A percentile compares a stretch with the other conserved stretches of the same genome.
phyloP scores from a whole-genome alignment of 2,329 filamentous ascomycete genomes.

The Capronia americana region DNA sequence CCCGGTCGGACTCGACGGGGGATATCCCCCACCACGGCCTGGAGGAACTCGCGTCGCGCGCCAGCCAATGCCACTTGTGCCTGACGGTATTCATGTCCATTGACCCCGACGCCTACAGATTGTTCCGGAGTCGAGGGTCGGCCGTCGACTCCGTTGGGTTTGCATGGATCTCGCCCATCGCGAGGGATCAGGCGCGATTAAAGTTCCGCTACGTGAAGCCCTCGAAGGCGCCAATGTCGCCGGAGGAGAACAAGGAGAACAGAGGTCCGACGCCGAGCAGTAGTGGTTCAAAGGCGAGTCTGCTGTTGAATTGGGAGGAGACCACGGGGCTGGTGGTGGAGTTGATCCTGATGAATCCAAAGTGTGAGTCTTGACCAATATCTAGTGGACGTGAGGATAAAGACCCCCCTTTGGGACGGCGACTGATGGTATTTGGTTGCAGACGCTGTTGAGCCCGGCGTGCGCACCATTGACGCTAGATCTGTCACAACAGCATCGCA shows the following conservation, averaged over 20 bases:
- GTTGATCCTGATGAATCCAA: slow-evolving; percentile 40
- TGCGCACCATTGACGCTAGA: slow-evolving; percentile 35
- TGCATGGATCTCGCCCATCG: slow-evolving; percentile 38
- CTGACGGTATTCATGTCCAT: slow-evolving; percentile 40
- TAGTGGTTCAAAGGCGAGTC: slow-evolving; percentile 28
- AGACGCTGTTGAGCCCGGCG: slow-evolving; percentile 40
- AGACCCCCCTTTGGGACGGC: neutral
- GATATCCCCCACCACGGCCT: slow-evolving; percentile 38
- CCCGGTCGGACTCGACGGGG: slow-evolving; percentile 27
- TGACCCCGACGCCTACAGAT: slow-evolving; percentile 38
- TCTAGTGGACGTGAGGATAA: neutral
- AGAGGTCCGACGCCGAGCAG: slow-evolving; percentile 23
- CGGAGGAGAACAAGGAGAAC: slow-evolving; percentile 17
- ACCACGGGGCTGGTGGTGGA: slow-evolving; percentile 31
- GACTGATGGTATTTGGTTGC: neutral
- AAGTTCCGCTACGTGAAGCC: slow-evolving; percentile 39
- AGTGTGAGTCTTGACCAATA: slow-evolving; percentile 32
- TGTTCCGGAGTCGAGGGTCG: slow-evolving; percentile 30
- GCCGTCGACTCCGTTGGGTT: slow-evolving; percentile 29
- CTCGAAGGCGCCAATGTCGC: slow-evolving; percentile 2
- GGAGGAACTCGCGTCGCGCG: slow-evolving; percentile 36
- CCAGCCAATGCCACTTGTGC: slow-evolving; percentile 40
- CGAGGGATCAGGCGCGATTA: slow-evolving; percentile 38
- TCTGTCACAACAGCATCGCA: slow-evolving; percentile 36
- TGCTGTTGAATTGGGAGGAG: slow-evolving; percentile 21